Evolutionary conservation across 768 basidiomycete genomes (phyloP), one percentile per base, ranked within the genome.

Genomic region (Exidia glandulosa): DNA sequence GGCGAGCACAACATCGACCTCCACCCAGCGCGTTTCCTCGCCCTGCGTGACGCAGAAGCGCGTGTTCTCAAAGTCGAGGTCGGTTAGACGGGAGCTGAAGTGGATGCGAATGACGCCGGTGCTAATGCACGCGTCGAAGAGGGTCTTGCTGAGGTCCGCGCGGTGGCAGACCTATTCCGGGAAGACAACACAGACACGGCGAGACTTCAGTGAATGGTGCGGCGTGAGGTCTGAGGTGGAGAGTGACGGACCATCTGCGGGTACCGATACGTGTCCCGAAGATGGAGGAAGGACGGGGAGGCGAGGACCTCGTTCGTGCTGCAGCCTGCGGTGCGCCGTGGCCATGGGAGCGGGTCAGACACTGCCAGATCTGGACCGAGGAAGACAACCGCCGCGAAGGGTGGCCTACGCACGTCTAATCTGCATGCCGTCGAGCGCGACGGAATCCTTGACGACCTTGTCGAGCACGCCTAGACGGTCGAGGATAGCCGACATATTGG

Each of bases 1-100:
- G 0, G 69, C 75, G 33, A 76, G 45, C 19, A 76, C 63, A 1
- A 76, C 59, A 59, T 76, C 75, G 25, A 66, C 71, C 30, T 67
- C 61, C 14, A 72, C 48, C 66, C 69, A 70, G 9, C 61, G 61
- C 14, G 62, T 54, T 59, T 61, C 56, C 12, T 34, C 34, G 32
- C 68, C 61, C 56, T 62, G n/a, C 32, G 25, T 56, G 30, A 67
- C 59, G 33, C 41, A 55, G 37, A 71, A 60, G 12, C 57, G 60
- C 2, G 68, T 68, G 41, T 60, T 37, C 16, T 67, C 69, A 29
- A 72, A 71, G 56, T 72, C 63, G 9, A 73, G 61, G 10, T 69
- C 68, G 27, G 63, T 57, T 41, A 73, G 59, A n/a, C 58, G 30
- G 1, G 68, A 60, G 50, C 63, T 57, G 34, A 72, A 69, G 32